phyloP scores from a whole-genome alignment of 768 basidiomycete genomes.

The Kwoniella botswanensis region DNA sequence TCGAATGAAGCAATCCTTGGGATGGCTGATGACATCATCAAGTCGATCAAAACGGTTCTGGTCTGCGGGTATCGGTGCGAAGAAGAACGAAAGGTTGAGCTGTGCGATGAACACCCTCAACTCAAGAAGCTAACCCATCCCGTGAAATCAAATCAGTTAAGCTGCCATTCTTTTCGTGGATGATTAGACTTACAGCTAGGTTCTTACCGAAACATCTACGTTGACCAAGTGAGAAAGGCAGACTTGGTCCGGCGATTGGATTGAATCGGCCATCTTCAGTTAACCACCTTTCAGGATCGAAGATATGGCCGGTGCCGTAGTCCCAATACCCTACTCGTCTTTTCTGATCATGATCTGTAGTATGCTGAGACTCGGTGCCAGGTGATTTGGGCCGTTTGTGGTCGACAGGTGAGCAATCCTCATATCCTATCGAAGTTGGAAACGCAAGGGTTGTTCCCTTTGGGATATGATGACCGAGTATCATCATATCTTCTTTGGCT shows the following conservation, averaged over 20 bases:
- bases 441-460: constrained; percentile 43
- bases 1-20: constrained; percentile 36
- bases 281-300: constrained; percentile 51
- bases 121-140: constrained; percentile 40
- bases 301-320: constrained; percentile 34
- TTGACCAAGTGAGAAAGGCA: constrained; percentile 51
- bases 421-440: constrained; percentile 27
- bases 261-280: constrained; percentile 39
- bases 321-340: constrained; percentile 34
- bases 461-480: constrained; percentile 47
- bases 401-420: constrained; percentile 24
- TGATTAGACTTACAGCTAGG: constrained; percentile 42
- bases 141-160: neutral
- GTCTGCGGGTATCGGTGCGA: constrained; percentile 35
- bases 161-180: too few species aligned
- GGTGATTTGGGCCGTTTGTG: neutral
- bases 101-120: constrained; percentile 46
- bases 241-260: constrained; percentile 39
- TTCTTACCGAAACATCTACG: constrained; percentile 53
- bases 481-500: constrained; percentile 43
- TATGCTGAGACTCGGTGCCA: too few species aligned
- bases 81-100: constrained; percentile 51
- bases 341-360: neutral
- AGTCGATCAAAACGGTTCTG: constrained; percentile 33
- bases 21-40: constrained; percentile 46